Evolutionary conservation across 176 grass and related monocot genomes (phyloP), one percentile per base, ranked within the genome.

Genomic region (Areca catechu): DNA sequence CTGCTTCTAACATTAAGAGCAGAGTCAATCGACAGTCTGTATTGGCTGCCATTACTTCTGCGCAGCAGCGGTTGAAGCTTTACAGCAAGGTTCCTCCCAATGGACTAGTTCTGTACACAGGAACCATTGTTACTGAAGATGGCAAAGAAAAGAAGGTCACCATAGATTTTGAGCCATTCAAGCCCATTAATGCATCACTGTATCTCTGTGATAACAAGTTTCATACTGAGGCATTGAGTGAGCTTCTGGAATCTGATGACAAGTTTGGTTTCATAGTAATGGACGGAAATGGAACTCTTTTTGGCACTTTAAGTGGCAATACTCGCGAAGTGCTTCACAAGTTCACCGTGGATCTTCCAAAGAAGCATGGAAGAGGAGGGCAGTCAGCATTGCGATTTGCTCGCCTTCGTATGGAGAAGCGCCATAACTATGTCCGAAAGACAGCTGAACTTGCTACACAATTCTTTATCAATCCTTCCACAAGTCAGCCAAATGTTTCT

Each of bases 141-240:
- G 63, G 63, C 16, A 76, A 76, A 53, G 56, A 76, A 67, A 76
- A 76, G 49, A 68, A 76, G 29, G 63, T 76, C 27, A 76, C 56
- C 49, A 19, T 68, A 24, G 68, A 79, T 56, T 72, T 79, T 15
- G 68, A 79, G 49, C 76, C 76, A 48, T 72, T 79, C 68, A 79
- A 56, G 54, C 68, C 76, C 51, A 72, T 72, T 15, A 79, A 79
- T 22, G 76, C 61, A 24, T 79, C 76, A 4, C 16, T 79, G 48
- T 79, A 79, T 25, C 76, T 79, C 21, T 79, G 76, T 20, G 76
- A 79, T 53, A 79, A 79, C 68, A 79, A 79, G 55, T 79, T 79
- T 20, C 76, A 72, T 53, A 78, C 68, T 20, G 76, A 78, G 68
- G 61, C 76, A 0, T 20, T 79, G 27, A 79, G 58, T 60, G 76